Conservation (phyloP, 2,329 filamentous ascomycete genomes). For the Juglanconis oblonga region DNA sequence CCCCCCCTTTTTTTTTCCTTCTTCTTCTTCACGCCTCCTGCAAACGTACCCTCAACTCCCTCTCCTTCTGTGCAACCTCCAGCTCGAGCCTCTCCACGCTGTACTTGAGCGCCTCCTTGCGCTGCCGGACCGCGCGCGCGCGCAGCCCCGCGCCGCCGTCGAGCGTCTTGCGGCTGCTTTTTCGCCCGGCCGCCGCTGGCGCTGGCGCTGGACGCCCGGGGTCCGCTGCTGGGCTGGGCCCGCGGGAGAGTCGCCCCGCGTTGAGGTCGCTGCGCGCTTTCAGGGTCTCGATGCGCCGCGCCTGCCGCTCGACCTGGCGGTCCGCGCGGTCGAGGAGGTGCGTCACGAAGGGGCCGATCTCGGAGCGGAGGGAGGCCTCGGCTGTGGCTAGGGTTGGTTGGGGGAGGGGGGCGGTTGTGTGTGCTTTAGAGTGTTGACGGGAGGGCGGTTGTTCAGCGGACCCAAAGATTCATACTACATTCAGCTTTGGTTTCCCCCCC, state of each 20-base stretch:
- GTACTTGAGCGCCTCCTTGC: slow-evolving; percentile 83
- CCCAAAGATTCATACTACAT: no score
- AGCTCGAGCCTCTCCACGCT: slow-evolving; percentile 82
- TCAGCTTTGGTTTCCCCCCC: no score
- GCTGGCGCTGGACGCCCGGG: slow-evolving; percentile 22
- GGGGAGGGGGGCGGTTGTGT: no score
- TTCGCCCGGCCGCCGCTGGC: slow-evolving; percentile 22
- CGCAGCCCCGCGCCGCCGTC: slow-evolving; percentile 51
- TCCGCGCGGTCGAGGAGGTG: slow-evolving; percentile 79
- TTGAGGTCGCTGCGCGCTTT: slow-evolving; percentile 82
- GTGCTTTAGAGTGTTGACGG: no score
- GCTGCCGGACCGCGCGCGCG: slow-evolving; percentile 65
- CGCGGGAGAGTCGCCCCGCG: slow-evolving; percentile 60
- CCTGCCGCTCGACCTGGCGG: slow-evolving; percentile 77
- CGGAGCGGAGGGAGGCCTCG: slow-evolving; percentile 79
- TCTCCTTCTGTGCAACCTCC: slow-evolving; percentile 75
- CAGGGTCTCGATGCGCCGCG: slow-evolving; percentile 77
- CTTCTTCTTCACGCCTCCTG: slow-evolving; percentile 34
- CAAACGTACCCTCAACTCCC: slow-evolving; percentile 53
- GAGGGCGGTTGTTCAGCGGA: no score
- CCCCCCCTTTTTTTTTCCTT: background rate
- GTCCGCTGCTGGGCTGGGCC: slow-evolving; percentile 16
- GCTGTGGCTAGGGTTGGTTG: slow-evolving; percentile 78
- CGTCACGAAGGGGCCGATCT: slow-evolving; percentile 83
- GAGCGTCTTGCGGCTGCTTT: slow-evolving; percentile 35